Percentiles rank a stretch among this genome's conserved stretches.
These are phyloP conservation scores for Nepenthes mirabilis DNA, from an alignment of 148 eudicot genomes.

Conservation along the genomic window DNA sequence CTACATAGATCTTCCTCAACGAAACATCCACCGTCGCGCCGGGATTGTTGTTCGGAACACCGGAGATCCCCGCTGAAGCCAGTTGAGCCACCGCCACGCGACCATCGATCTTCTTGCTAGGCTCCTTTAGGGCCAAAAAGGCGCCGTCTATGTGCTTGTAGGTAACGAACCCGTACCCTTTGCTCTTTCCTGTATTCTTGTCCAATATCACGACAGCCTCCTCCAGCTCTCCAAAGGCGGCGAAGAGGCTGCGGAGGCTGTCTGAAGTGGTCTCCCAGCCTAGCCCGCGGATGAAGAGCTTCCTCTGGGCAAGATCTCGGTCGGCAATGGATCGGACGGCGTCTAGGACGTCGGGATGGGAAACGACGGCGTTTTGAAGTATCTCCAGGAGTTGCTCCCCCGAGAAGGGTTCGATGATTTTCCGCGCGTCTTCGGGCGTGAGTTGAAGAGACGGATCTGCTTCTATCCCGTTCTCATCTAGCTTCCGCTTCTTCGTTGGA, in stretches of 20 bases:
- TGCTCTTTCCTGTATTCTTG: constrained; percentile 44
- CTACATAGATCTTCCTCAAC: constrained; percentile 58
- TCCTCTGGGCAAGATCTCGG: constrained; percentile 44
- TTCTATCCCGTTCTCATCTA: constrained; percentile 51
- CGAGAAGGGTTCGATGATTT: constrained; percentile 48
- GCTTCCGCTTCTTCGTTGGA: constrained; percentile 62
- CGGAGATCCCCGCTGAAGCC: constrained; percentile 26
- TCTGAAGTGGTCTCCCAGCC: constrained; percentile 74
- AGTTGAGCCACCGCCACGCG: constrained; percentile 53
- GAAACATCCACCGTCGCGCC: constrained; percentile 22
- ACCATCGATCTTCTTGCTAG: constrained; percentile 69
- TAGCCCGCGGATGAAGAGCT: constrained; percentile 67
- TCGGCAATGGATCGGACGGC: constrained; percentile 57
- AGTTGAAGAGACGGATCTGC: constrained; percentile 8
- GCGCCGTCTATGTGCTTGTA: constrained; percentile 63
- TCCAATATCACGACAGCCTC: constrained; percentile 72
- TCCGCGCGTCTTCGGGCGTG: constrained; percentile 38
- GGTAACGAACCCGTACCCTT: constrained; percentile 64
- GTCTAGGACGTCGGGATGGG: constrained; percentile 48
- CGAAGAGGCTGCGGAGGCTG: constrained; percentile 28
- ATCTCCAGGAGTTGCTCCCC: constrained; percentile 52
- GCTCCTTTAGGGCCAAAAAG: constrained; percentile 49
- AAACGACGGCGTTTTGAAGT: constrained; percentile 28
- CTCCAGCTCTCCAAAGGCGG: constrained; percentile 45
- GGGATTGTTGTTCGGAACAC: constrained; percentile 13